Conservation (phyloP, 2,329 filamentous ascomycete species). For the Blastomyces gilchristii region DNA sequence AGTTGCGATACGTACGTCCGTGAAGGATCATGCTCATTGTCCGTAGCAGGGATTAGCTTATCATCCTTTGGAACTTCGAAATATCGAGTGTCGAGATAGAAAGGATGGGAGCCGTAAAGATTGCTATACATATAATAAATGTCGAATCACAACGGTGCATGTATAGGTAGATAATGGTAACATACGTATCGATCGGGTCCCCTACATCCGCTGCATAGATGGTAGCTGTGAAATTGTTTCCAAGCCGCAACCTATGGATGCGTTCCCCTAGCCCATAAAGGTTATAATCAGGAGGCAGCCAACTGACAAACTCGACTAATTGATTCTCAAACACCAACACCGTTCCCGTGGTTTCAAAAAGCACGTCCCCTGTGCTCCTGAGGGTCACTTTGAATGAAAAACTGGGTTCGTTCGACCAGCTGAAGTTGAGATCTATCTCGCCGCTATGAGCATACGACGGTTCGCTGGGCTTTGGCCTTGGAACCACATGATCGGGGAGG, state of each 20-base stretch:
- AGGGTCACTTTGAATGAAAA: conserved; percentile 49
- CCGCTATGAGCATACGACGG: conserved; percentile 26
- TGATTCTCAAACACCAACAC: conserved; percentile 65
- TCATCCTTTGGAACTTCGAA: conserved; percentile 47
- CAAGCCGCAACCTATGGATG: conserved; percentile 60
- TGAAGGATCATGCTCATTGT: conserved; percentile 43
- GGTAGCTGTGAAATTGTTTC: conserved; percentile 61
- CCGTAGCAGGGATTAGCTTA: conserved; percentile 43
- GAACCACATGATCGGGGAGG: conserved; percentile 53
- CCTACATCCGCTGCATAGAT: conserved; percentile 59
- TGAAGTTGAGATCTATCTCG: conserved; percentile 40
- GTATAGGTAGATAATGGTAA: conserved; percentile 1
- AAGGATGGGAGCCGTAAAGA: conserved; percentile 65
- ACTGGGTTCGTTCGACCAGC: conserved; percentile 47
- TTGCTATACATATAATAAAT: conserved; percentile 36
- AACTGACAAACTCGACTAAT: conserved; percentile 61
- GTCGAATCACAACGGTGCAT: background rate
- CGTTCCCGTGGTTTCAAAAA: conserved; percentile 57
- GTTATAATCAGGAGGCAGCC: conserved; percentile 61
- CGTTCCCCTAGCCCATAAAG: conserved; percentile 65
- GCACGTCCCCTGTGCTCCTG: conserved; percentile 51
- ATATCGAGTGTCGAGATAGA: conserved; percentile 72
- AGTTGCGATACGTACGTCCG: conserved; percentile 53
- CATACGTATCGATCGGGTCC: conserved; percentile 41
- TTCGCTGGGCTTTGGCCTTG: conserved; percentile 42